Evolutionary conservation across 768 basidiomycete species (phyloP).

Genomic region (Lentinus tigrinus): DNA sequence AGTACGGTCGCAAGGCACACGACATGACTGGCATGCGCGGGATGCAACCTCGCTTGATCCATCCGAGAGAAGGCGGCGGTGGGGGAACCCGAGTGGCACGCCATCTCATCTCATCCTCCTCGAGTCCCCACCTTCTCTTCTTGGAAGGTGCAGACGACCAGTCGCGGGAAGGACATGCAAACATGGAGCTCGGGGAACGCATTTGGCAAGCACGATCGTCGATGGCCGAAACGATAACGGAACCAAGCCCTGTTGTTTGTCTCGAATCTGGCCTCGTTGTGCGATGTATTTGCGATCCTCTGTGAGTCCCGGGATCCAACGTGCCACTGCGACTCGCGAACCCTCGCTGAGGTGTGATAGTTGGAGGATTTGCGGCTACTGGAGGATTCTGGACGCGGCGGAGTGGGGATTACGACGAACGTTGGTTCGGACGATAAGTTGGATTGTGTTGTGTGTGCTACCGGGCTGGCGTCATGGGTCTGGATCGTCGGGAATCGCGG

Average conservation of each 20-base stretch:
- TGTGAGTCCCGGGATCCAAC: conserved; percentile 1
- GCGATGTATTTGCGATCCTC: conserved; percentile 4
- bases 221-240: conserved; percentile 19
- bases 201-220: conserved; percentile 11
- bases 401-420: conserved; percentile 3
- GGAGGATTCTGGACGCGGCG: not conserved
- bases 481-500: not conserved
- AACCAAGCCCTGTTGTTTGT: not conserved
- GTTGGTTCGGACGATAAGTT: conserved; percentile 4
- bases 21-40: not conserved
- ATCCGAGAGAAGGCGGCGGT: not conserved
- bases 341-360: too few relatives aligned
- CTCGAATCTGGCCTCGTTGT: conserved; percentile 1
- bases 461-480: not conserved
- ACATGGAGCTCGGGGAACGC: not conserved
- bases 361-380: not conserved
- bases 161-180: not conserved
- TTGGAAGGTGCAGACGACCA: not conserved
- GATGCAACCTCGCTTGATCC: not conserved
- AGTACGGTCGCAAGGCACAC: not conserved
- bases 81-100: too few relatives aligned
- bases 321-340: too few relatives aligned
- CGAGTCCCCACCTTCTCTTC: not conserved
- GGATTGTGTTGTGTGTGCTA: not conserved
- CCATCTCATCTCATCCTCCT: not conserved